A percentile compares a stretch with the other conserved stretches of the same genome.
Evolutionary conservation across 192 early-diverging fungal genomes (phyloP).

Genomic region (Coemansia sp.): DNA sequence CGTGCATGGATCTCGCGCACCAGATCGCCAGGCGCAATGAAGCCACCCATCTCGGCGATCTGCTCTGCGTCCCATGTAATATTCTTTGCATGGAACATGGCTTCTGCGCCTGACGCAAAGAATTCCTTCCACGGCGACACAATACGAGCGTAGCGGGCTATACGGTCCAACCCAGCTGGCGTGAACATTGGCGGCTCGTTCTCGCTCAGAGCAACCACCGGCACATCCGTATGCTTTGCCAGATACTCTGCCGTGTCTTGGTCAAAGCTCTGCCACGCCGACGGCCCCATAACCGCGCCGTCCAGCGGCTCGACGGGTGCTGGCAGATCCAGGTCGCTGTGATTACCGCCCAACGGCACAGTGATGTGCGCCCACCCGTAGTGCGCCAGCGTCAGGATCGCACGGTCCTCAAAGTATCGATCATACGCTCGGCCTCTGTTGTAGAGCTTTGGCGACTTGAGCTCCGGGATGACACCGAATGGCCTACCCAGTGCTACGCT

Average conservation of each 20-base stretch:
- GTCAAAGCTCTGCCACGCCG: conserved; percentile 52
- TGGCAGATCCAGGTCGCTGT: conserved; percentile 17
- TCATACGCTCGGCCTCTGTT: conserved; percentile 30
- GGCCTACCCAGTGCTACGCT: conserved; percentile 25
- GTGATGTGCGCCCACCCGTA: conserved; percentile 43
- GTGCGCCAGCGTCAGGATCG: conserved; percentile 35
- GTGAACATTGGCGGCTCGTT: conserved; percentile 42
- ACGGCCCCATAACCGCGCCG: conserved; percentile 17
- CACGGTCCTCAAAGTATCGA: conserved; percentile 52
- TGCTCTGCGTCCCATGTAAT: conserved; percentile 39
- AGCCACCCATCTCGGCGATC: conserved; percentile 40
- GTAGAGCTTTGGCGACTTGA: conserved; percentile 51
- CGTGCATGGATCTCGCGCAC: conserved; percentile 28
- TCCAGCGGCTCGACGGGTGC: neutral
- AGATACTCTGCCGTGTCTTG: conserved; percentile 49
- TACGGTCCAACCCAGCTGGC: conserved; percentile 33
- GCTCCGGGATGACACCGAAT: conserved; percentile 51
- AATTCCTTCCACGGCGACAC: conserved; percentile 54
- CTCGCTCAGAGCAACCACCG: conserved; percentile 35
- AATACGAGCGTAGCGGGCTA: conserved; percentile 31
- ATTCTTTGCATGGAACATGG: conserved; percentile 17
- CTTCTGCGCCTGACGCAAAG: conserved; percentile 40
- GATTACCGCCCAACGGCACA: conserved; percentile 18
- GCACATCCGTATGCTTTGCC: conserved; percentile 17
- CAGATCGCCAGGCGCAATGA: conserved; percentile 24